Base-by-base conservation (phyloP, 192 early-diverging fungal species). In the Coemansia sp. region DNA sequence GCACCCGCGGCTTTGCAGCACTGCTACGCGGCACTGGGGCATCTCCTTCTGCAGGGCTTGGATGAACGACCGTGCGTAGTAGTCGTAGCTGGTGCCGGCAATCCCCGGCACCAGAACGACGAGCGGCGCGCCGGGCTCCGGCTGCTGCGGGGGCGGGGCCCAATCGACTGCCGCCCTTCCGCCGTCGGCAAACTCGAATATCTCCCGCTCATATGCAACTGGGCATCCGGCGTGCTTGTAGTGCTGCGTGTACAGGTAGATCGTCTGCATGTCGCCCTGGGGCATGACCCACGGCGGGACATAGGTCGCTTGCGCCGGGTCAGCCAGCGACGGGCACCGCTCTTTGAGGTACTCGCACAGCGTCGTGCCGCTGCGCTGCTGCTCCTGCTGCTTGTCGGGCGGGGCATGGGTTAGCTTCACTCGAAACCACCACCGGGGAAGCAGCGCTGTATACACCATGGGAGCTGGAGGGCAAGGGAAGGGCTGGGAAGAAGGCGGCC, bases 1-100 rank as follows among this genome's bases (percentile, higher is more conserved):
- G 72, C 88, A 91, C 0, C 92, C 95, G 44, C 95, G 80, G 50
- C 81, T 83, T 61, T 98, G 95, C 58, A 89, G 60, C 26, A 94
- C 90, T 2, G 90, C 88, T 20, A 79, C 82, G 17, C 80, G 79
- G 61, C 85, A 88, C 17, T 77, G 80, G 29, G 75, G 72, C n/a
- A 76, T 72, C 20, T 67, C 47, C 47, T 48, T 55, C 0, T 52
- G 77, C 34, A 73, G 20, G 12, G 28, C 5, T 30, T 41, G 34
- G 28, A 73, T 73, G 29, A 73, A 61, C 17, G 69, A 73, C 23
- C 69, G 61, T 17, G 54, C 42, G 49, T 73, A 73, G 46, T 65
- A 73, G 50, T 73, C 69, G 13, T 36, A 54, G 50, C 69, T 73
- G 31, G 52, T 56, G 12, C 69, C 69, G 21, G 53, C 62, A 35